Conservation (phyloP, 2,329 filamentous ascomycete genomes). For the Conoideocrella luteorostrata region DNA sequence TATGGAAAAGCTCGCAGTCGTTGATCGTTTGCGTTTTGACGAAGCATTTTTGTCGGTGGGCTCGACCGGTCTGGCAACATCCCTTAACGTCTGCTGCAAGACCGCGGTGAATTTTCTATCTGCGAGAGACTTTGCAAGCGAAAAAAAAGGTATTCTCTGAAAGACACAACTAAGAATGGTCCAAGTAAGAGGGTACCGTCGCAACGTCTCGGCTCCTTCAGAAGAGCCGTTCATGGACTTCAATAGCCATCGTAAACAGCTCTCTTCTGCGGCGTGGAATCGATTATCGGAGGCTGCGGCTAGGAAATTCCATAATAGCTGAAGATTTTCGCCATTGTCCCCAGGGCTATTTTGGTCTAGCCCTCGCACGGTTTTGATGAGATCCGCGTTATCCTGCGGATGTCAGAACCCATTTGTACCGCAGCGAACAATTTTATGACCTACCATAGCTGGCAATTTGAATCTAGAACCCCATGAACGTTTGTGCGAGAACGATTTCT, state of each 20-base stretch:
- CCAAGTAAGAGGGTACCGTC: constrained; percentile 54
- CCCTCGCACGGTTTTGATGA: constrained; percentile 47
- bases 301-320: constrained; percentile 43
- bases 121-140: constrained; percentile 63
- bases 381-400: constrained; percentile 26
- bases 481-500: neutral
- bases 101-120: constrained; percentile 62
- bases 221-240: constrained; percentile 50
- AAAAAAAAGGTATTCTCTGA: constrained; percentile 59
- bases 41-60: constrained; percentile 18
- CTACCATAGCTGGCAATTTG: constrained; percentile 4
- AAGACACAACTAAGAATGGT: constrained; percentile 55
- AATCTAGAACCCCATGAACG: neutral
- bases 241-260: constrained; percentile 56
- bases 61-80: constrained; percentile 36
- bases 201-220: constrained; percentile 43
- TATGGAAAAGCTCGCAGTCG: constrained; percentile 30
- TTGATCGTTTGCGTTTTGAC: constrained; percentile 42
- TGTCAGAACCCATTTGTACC: neutral
- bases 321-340: constrained; percentile 39
- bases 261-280: constrained; percentile 50
- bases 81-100: constrained; percentile 59
- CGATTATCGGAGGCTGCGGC: constrained; percentile 32
- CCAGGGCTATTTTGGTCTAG: constrained; percentile 46
- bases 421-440: neutral